Conservation (phyloP, 2,329 filamentous ascomycete species). For the Aureobasidium melanogenum region DNA sequence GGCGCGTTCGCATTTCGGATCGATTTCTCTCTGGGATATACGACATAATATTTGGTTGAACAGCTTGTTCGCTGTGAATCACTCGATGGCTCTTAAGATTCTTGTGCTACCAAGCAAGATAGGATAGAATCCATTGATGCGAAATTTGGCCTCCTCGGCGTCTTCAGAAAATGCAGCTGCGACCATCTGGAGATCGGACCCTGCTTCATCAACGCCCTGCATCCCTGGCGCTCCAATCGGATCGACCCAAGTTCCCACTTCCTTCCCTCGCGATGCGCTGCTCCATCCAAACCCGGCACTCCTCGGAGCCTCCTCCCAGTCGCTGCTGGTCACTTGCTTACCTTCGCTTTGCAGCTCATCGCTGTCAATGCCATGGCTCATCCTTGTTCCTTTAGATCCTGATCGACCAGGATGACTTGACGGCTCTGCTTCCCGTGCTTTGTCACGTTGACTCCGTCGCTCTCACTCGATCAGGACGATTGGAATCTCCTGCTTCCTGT, state of each 20-base stretch:
- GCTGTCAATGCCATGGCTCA: too few species aligned
- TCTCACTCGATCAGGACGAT: too few species aligned
- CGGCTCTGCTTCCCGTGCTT: too few species aligned
- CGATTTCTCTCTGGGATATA: not conserved
- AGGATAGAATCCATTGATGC: not conserved
- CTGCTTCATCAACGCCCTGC: not conserved
- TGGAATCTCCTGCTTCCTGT: not conserved
- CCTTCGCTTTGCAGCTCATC: too few species aligned
- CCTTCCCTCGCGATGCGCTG: not conserved
- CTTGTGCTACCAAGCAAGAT: not conserved
- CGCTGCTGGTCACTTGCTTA: too few species aligned
- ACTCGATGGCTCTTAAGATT: not conserved
- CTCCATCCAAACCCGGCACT: too few species aligned
- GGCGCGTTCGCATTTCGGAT: not conserved
- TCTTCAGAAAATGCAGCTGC: not conserved
- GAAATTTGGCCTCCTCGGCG: not conserved
- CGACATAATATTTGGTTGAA: not conserved
- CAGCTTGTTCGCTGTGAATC: not conserved
- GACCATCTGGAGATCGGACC: not conserved
- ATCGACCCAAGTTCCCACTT: not conserved
- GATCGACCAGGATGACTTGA: too few species aligned
- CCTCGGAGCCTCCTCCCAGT: too few species aligned
- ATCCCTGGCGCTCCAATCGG: not conserved
- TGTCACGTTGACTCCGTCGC: too few species aligned
- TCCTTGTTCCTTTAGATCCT: too few species aligned